Percentiles rank a stretch among this genome's conserved stretches.
These are phyloP conservation scores for Phytophthora crassamura DNA, from an alignment of 352 stramenopile genomes.

Conservation along the genomic window DNA sequence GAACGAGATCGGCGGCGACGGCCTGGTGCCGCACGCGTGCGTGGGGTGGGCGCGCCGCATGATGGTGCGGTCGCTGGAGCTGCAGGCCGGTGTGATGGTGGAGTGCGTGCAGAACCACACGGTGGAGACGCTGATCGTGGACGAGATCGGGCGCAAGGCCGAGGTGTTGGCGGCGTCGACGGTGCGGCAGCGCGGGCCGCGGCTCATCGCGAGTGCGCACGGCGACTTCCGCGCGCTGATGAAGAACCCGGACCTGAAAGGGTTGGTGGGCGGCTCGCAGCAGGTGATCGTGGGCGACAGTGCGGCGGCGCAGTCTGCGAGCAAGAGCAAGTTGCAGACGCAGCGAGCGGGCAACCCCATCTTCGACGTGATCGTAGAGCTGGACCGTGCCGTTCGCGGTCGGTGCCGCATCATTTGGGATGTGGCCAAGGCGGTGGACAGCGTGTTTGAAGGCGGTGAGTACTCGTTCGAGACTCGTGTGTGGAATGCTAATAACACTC, in stretches of 20 bases:
- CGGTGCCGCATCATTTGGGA: constrained; percentile 75
- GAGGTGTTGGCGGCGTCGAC: constrained; percentile 82
- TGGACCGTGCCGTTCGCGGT: constrained; percentile 58
- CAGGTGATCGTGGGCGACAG: constrained; percentile 69
- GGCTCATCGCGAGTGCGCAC: constrained; percentile 87
- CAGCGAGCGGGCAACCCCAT: constrained; percentile 64
- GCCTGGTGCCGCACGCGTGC: constrained; percentile 77
- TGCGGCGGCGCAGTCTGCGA: constrained; percentile 40
- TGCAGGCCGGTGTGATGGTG: constrained; percentile 83
- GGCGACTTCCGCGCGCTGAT: constrained; percentile 86
- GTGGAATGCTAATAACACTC: too few relatives aligned
- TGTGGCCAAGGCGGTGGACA: constrained; percentile 72
- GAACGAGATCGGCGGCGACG: constrained; percentile 92
- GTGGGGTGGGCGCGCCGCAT: constrained; percentile 77
- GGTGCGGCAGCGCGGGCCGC: constrained; percentile 74
- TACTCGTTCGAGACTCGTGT: constrained; percentile 52
- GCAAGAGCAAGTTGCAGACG: constrained; percentile 49
- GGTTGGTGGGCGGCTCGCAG: constrained; percentile 78
- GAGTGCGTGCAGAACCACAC: constrained; percentile 93
- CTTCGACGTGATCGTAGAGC: constrained; percentile 88
- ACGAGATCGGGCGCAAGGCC: constrained; percentile 88
- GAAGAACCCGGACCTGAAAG: constrained; percentile 83
- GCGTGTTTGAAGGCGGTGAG: constrained; percentile 47
- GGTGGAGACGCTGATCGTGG: constrained; percentile 86
- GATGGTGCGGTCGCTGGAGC: constrained; percentile 80